These are phyloP conservation scores for Blastomyces silverae DNA, from an alignment of 2,329 filamentous ascomycete genomes.

Conservation along the genomic window DNA sequence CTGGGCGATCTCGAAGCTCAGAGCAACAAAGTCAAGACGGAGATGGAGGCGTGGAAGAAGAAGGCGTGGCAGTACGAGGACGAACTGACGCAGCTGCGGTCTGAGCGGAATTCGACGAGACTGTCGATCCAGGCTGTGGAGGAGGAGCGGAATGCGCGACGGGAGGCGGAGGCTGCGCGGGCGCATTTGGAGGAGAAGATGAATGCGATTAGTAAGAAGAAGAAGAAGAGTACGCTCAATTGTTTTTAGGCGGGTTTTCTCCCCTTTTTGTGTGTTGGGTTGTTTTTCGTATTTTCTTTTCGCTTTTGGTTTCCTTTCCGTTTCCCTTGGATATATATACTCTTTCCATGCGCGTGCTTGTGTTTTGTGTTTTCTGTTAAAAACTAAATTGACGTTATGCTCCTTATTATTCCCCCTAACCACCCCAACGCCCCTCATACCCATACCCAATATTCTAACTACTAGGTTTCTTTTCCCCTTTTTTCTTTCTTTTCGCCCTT, in stretches of 20 bases:
- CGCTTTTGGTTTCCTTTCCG: not conserved
- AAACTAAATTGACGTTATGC: conserved; percentile 16
- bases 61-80: conserved; percentile 70
- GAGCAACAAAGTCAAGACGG: conserved; percentile 82
- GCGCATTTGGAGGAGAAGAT: conserved; percentile 91
- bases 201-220: conserved; percentile 85
- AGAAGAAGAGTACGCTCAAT: conserved; percentile 90
- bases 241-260: conserved; percentile 64
- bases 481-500: not conserved
- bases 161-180: conserved; percentile 80
- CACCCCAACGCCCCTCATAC: not conserved
- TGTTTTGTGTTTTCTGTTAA: conserved; percentile 19
- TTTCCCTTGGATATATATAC: conserved; percentile 18
- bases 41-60: conserved; percentile 85
- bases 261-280: not conserved
- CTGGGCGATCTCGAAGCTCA: conserved; percentile 88
- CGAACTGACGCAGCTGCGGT: conserved; percentile 49
- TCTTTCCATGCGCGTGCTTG: conserved; percentile 9
- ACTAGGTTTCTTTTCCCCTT: conserved; percentile 2
- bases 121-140: conserved; percentile 81
- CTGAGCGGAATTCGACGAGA: conserved; percentile 53
- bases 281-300: conserved; percentile 9
- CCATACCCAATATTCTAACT: conserved; percentile 3
- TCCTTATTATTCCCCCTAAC: not conserved
- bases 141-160: conserved; percentile 87